These are phyloP conservation scores for Beauveria medogensis DNA, from an alignment of 2,329 filamentous ascomycete genomes.

Conservation along the genomic window DNA sequence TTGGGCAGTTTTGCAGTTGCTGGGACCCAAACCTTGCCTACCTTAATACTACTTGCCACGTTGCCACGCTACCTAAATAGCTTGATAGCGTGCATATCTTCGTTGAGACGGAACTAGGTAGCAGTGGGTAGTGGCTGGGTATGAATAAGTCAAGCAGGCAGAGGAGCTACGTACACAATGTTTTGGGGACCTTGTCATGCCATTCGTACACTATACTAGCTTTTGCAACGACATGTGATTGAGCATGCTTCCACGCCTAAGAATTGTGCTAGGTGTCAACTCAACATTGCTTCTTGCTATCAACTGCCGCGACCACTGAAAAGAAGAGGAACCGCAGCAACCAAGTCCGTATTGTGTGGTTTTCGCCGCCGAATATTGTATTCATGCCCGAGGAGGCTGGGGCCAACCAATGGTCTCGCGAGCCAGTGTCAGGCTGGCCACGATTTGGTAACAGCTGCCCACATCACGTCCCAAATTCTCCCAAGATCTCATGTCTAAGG, in stretches of 20 bases:
- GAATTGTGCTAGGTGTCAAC: not conserved
- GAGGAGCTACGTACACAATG: not conserved
- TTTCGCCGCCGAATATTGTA: not conserved
- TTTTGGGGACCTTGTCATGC: not conserved
- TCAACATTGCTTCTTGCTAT: not conserved
- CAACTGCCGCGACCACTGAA: not conserved
- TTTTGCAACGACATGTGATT: not conserved
- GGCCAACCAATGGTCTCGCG: not conserved
- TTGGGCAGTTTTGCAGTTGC: constrained; percentile 9
- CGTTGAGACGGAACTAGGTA: not conserved
- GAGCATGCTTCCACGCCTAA: not conserved
- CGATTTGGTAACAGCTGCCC: not conserved
- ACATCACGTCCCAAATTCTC: not conserved
- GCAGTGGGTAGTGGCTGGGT: not conserved
- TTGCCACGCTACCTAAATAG: no score
- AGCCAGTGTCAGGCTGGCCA: not conserved
- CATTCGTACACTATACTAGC: constrained; percentile 1
- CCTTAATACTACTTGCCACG: no score
- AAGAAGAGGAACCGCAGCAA: not conserved
- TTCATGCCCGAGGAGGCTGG: not conserved
- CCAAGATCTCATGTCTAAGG: not conserved
- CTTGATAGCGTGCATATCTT: not conserved
- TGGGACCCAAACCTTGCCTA: not conserved
- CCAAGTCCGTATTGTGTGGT: not conserved
- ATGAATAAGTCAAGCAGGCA: not conserved